Percentiles rank a stretch among this genome's conserved stretches.
These are phyloP conservation scores for Citrus inodora DNA, from an alignment of 345 rosid genomes.

Conservation along the genomic window DNA sequence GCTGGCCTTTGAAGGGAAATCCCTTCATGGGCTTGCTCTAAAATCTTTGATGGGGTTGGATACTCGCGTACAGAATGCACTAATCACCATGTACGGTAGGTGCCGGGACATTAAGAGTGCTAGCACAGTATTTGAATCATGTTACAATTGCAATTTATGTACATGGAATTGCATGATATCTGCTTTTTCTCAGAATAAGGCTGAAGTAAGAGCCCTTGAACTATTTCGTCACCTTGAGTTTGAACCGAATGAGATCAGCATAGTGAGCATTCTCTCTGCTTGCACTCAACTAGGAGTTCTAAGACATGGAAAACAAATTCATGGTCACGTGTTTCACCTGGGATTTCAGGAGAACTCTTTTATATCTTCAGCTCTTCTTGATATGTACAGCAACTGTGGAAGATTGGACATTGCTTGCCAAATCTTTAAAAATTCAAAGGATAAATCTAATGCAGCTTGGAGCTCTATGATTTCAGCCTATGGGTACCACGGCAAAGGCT, in stretches of 20 bases:
- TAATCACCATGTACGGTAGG: conserved; percentile 66
- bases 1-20: conserved; percentile 35
- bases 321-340: conserved; percentile 36
- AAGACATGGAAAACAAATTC: conserved; percentile 51
- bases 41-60: conserved; percentile 37
- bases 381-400: conserved; percentile 59
- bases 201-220: conserved; percentile 45
- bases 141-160: conserved; percentile 47
- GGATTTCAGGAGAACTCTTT: conserved; percentile 40
- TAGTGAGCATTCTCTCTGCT: conserved; percentile 53
- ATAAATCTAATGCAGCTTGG: conserved; percentile 38
- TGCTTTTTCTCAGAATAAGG: conserved; percentile 56
- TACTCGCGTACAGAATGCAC: conserved; percentile 49
- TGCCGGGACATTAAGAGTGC: conserved; percentile 46
- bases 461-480: conserved; percentile 54
- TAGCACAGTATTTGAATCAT: conserved; percentile 32
- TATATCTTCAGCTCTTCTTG: conserved; percentile 46
- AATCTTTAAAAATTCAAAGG: conserved; percentile 34
- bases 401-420: conserved; percentile 34
- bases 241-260: conserved; percentile 57
- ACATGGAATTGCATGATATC: conserved; percentile 73
- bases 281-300: conserved; percentile 46
- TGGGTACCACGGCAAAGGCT: conserved; percentile 47
- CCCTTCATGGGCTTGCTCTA: conserved; percentile 46
- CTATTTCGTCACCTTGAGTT: conserved; percentile 36